These are phyloP conservation scores for Diaporthe aspalathi DNA, from an alignment of 2,329 filamentous ascomycete genomes.

Conservation along the genomic window DNA sequence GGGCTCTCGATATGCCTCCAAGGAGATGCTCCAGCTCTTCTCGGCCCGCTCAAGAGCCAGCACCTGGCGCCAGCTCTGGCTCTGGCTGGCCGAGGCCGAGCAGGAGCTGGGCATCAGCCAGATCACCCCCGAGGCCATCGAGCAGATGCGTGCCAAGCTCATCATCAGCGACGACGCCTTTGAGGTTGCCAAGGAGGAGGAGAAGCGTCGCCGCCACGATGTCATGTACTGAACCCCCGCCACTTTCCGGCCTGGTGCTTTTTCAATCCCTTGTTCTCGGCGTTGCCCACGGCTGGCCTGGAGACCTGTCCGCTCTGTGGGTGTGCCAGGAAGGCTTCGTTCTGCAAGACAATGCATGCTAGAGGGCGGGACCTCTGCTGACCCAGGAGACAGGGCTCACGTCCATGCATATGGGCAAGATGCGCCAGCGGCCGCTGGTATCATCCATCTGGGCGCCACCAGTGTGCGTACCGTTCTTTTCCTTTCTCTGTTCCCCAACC, in stretches of 20 bases:
- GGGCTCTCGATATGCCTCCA: constrained; percentile 77
- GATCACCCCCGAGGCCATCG: constrained; percentile 80
- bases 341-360: not conserved
- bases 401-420: constrained; percentile 80
- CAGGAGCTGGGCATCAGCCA: constrained; percentile 79
- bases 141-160: constrained; percentile 80
- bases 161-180: constrained; percentile 84
- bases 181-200: constrained; percentile 78
- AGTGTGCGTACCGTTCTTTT: constrained; percentile 30
- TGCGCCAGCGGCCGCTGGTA: constrained; percentile 81
- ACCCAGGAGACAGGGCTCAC: constrained; percentile 53
- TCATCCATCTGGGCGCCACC: constrained; percentile 64
- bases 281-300: no score
- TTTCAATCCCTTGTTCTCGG: no score
- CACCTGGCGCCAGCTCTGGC: constrained; percentile 88
- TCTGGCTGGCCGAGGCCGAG: constrained; percentile 84
- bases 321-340: no score
- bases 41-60: constrained; percentile 78
- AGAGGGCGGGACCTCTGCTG: not conserved
- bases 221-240: constrained; percentile 45
- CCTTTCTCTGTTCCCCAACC: no score
- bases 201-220: constrained; percentile 73
- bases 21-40: constrained; percentile 84
- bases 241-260: no score
- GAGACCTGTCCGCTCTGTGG: not conserved